A percentile compares a stretch with the other conserved stretches of the same genome.
Conservation (phyloP, 1,139 yeast genomes). For the Geotrichum phurueaensis region DNA sequence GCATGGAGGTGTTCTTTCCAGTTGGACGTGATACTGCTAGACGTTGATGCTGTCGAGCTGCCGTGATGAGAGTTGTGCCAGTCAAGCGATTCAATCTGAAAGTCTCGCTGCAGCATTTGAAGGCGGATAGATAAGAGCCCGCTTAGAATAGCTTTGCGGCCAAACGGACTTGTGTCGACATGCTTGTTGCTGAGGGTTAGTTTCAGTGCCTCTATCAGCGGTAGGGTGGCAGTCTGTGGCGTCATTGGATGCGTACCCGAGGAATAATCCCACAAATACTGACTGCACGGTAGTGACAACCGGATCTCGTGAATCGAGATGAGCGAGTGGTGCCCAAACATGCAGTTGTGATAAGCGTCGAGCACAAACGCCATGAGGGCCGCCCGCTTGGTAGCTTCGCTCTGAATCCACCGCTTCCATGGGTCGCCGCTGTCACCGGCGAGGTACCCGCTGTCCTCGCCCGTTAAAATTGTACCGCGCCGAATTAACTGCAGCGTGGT, state of each 20-base stretch:
- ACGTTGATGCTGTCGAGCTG: not conserved
- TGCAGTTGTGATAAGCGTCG: conserved; percentile 73
- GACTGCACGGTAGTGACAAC: conserved; percentile 71
- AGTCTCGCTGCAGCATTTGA: conserved; percentile 69
- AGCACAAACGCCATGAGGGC: conserved; percentile 75
- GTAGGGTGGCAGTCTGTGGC: conserved; percentile 29
- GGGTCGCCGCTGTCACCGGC: conserved; percentile 24
- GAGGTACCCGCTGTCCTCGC: conserved; percentile 13
- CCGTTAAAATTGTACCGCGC: conserved; percentile 51
- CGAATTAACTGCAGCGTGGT: conserved; percentile 66
- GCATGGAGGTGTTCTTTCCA: conserved; percentile 12
- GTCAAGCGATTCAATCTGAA: conserved; percentile 48
- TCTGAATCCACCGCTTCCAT: conserved; percentile 65
- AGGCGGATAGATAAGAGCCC: conserved; percentile 65
- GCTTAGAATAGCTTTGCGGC: conserved; percentile 59
- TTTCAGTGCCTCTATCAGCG: conserved; percentile 53
- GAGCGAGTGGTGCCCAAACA: conserved; percentile 68
- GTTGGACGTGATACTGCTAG: not conserved
- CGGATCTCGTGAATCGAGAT: conserved; percentile 68
- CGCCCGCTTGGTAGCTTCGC: conserved; percentile 70
- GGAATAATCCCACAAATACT: conserved; percentile 62
- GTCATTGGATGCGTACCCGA: conserved; percentile 26
- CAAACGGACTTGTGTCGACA: conserved; percentile 48
- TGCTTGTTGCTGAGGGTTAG: conserved; percentile 49
- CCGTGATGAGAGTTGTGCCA: conserved; percentile 23